These are phyloP conservation scores for Coelastrella sp. DNA, from an alignment of 139 green algal species.

Conservation along the genomic window DNA sequence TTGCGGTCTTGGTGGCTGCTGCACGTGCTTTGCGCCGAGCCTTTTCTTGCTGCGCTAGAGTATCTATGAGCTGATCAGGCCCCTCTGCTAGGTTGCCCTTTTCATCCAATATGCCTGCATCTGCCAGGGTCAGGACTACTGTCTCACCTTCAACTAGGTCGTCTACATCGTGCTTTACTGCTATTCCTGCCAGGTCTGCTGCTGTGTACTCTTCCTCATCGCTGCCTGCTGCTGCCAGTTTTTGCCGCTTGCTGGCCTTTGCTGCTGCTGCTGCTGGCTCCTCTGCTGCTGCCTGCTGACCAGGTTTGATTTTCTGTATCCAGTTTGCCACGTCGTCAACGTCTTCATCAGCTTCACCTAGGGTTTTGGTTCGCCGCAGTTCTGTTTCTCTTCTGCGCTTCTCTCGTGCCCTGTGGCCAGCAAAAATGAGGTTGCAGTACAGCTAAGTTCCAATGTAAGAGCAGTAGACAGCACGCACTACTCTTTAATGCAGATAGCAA, in stretches of 20 bases:
- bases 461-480: background rate
- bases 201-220: constrained; percentile 19
- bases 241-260: constrained; percentile 29
- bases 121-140: constrained; percentile 89
- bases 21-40: constrained; percentile 74
- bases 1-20: constrained; percentile 74
- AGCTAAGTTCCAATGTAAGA: background rate
- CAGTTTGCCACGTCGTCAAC: constrained; percentile 80
- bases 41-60: constrained; percentile 79
- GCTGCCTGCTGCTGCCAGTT: constrained; percentile 23
- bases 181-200: constrained; percentile 26
- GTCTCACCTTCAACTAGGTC: constrained; percentile 81
- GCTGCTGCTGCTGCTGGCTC: constrained; percentile 35
- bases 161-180: constrained; percentile 35
- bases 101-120: constrained; percentile 84
- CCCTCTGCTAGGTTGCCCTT: constrained; percentile 73
- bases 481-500: too few relatives aligned
- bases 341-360: constrained; percentile 69
- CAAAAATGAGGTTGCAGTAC: background rate
- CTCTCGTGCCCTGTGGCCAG: constrained; percentile 55
- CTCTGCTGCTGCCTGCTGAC: constrained; percentile 9
- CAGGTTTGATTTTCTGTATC: constrained; percentile 68
- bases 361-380: constrained; percentile 55
- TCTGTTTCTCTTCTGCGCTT: constrained; percentile 53
- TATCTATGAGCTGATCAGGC: constrained; percentile 88